These are phyloP conservation scores for Phytophthora tentaculata DNA, from an alignment of 352 stramenopile genomes.

Conservation along the genomic window DNA sequence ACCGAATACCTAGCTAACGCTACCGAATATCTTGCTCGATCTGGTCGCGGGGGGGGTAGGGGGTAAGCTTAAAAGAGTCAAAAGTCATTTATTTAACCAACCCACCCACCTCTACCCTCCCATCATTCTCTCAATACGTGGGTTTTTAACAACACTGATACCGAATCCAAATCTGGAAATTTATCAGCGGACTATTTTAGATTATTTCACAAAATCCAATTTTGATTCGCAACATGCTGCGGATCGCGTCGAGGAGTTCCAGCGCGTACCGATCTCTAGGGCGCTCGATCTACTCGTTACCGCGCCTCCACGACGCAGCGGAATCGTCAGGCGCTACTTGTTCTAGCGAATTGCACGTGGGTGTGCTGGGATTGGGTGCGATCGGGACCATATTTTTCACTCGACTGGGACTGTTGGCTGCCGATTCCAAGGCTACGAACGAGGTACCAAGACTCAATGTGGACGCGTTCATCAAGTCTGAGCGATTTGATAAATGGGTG, in stretches of 20 bases:
- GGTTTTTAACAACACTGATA: too few relatives aligned
- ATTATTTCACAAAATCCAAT: background rate
- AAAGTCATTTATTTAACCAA: too few relatives aligned
- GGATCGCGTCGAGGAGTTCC: constrained; percentile 7
- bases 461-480: constrained; percentile 59
- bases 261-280: background rate
- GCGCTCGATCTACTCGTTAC: constrained; percentile 5
- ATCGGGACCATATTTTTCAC: constrained; percentile 82
- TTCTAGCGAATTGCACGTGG: constrained; percentile 40
- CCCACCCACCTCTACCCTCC: too few relatives aligned
- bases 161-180: too few relatives aligned
- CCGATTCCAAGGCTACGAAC: background rate
- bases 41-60: too few relatives aligned
- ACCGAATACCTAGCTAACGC: too few relatives aligned
- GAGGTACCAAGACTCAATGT: constrained; percentile 23
- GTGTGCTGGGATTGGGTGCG: constrained; percentile 69
- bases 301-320: background rate
- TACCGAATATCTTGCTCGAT: too few relatives aligned
- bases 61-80: too few relatives aligned
- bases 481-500: constrained; percentile 43
- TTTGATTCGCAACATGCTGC: constrained; percentile 8
- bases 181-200: too few relatives aligned
- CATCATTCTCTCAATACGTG: too few relatives aligned
- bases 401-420: constrained; percentile 44
- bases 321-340: background rate